These are phyloP conservation scores for Nothomitra cinnamomea DNA, from an alignment of 2,329 filamentous ascomycete species.

Conservation along the genomic window DNA sequence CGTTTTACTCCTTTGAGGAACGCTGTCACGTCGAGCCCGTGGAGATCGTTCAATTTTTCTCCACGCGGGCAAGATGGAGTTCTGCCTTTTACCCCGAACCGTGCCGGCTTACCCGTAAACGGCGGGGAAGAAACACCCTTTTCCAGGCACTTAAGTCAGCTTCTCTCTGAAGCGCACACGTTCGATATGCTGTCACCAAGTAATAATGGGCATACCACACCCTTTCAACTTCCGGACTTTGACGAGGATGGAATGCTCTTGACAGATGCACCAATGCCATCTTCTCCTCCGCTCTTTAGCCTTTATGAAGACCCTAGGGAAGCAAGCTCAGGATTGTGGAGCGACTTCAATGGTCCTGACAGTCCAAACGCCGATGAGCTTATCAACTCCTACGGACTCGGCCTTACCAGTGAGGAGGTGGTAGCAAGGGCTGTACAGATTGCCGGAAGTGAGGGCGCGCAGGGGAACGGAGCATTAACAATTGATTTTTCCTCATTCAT, in stretches of 20 bases:
- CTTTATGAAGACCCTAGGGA: conserved; percentile 18
- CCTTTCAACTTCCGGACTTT: conserved; percentile 8
- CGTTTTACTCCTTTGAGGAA: background rate
- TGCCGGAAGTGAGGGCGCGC: background rate
- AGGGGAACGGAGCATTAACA: background rate
- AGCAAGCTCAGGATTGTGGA: conserved; percentile 3
- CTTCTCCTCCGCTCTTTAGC: conserved; percentile 24
- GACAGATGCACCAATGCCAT: conserved; percentile 28
- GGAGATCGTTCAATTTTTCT: background rate
- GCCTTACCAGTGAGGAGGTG: background rate
- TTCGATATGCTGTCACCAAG: conserved; percentile 20
- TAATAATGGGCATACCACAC: background rate
- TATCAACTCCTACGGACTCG: background rate
- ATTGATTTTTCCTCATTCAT: conserved; percentile 3
- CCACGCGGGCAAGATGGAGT: background rate
- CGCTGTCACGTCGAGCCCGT: background rate
- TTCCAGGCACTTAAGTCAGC: conserved; percentile 43
- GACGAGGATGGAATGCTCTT: conserved; percentile 25
- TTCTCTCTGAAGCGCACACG: conserved; percentile 31
- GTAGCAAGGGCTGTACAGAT: background rate
- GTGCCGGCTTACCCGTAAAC: conserved; percentile 7
- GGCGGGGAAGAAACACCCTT: conserved; percentile 23
- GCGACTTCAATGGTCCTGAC: conserved; percentile 4
- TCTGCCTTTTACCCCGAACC: conserved; percentile 11
- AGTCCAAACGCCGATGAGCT: background rate